These are phyloP conservation scores for Encephalitozoon cuniculi DNA, from an alignment of 371 early-diverging fungal species.

Conservation along the genomic window DNA sequence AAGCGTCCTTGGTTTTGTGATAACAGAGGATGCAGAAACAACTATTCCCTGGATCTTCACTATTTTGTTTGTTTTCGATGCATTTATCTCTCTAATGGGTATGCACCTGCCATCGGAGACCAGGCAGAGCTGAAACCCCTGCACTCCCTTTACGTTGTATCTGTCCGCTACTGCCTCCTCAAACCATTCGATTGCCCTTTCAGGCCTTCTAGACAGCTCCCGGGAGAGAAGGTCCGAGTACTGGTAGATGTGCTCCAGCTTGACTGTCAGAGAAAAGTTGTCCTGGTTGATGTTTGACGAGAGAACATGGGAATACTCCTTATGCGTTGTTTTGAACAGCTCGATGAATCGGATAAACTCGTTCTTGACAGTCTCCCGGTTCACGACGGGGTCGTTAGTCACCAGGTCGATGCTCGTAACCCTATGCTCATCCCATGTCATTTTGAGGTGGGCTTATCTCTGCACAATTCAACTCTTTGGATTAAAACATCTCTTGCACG, in stretches of 20 bases:
- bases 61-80: constrained; percentile 77
- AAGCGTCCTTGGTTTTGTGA: constrained; percentile 54
- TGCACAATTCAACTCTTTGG: background rate
- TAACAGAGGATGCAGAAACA: constrained; percentile 73
- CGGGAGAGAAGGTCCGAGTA: constrained; percentile 13
- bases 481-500: background rate
- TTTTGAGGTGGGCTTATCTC: constrained; percentile 1
- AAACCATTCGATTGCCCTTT: constrained; percentile 22
- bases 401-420: constrained; percentile 54
- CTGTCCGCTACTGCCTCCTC: constrained; percentile 18
- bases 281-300: constrained; percentile 32
- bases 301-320: constrained; percentile 30
- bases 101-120: constrained; percentile 13
- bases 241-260: constrained; percentile 45
- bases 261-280: constrained; percentile 18
- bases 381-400: constrained; percentile 33
- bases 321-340: constrained; percentile 29
- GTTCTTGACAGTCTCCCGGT: constrained; percentile 19
- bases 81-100: constrained; percentile 62
- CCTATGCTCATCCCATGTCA: constrained; percentile 43
- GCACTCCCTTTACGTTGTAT: background rate
- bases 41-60: constrained; percentile 89
- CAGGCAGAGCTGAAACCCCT: constrained; percentile 41
- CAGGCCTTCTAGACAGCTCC: constrained; percentile 26
- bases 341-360: constrained; percentile 42